These are phyloP conservation scores for Penicillium sumatraense DNA, from an alignment of 2,329 filamentous ascomycete species.

Conservation along the genomic window DNA sequence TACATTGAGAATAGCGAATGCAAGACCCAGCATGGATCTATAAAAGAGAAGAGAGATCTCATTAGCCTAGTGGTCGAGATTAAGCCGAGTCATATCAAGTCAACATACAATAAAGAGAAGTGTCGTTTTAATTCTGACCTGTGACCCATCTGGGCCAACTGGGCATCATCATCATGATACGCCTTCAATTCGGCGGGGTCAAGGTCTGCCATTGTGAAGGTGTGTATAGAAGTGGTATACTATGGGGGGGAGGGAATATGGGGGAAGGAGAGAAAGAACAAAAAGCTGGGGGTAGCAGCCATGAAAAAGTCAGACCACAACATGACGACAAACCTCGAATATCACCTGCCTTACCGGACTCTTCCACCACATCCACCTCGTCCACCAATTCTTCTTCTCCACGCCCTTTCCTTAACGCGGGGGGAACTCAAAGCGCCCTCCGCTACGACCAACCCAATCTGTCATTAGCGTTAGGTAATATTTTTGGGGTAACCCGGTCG, in stretches of 20 bases:
- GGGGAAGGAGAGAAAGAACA: not conserved
- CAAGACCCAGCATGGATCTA: slow-evolving; percentile 63
- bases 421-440: slow-evolving; percentile 13
- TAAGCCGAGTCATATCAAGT: not conserved
- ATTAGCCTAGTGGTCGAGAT: slow-evolving; percentile 11
- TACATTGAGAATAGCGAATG: slow-evolving; percentile 65
- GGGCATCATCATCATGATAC: slow-evolving; percentile 49
- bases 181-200: slow-evolving; percentile 18
- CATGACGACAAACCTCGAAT: slow-evolving; percentile 21
- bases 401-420: slow-evolving; percentile 10
- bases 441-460: slow-evolving; percentile 4
- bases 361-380: no score
- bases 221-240: not conserved
- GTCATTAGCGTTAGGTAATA: slow-evolving; percentile 28
- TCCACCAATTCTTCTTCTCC: no score
- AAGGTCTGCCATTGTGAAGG: not conserved
- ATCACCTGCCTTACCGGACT: slow-evolving; percentile 20
- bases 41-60: not conserved
- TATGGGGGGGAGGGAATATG: slow-evolving; percentile 1
- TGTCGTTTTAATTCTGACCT: slow-evolving; percentile 63
- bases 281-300: not conserved
- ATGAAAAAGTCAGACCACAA: not conserved
- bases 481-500: slow-evolving; percentile 26
- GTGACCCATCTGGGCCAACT: slow-evolving; percentile 61
- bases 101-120: slow-evolving; percentile 57